Base-by-base conservation (phyloP, 176 grass and related monocot genomes). In the Oryza coarctata region DNA sequence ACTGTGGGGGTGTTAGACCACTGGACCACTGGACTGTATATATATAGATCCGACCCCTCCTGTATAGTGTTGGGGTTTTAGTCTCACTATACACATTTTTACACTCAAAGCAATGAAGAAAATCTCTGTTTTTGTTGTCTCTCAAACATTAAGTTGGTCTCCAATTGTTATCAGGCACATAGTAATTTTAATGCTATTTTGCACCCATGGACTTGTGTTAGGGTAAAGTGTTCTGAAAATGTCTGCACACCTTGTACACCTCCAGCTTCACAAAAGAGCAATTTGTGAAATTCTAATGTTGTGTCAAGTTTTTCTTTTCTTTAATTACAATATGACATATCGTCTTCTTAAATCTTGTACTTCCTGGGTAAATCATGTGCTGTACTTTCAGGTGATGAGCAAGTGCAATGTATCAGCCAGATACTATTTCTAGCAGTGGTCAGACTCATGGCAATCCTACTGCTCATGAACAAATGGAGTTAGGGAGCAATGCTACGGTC, bases 391-490 rank as follows among this genome's bases (percentile, higher is more conserved):
- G 90, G 79, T 81, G 33, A 83, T 80, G 88, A 88, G 65, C 86
- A 85, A 49, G 14, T 22, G 36, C 38, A 68, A 86, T 92, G 90
- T 90, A 88, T 76, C 90, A 92, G 80, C 85, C 76, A 58, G 86
- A 81, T 76, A 32, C 70, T 11, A 75, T 86, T 74, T 86, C 87
- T 73, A 86, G 63, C 68, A 78, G 86, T 57, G 75, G 78, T 22
- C 25, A 30, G 12, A 68, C 23, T 65, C 72, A 78, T 27, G 67
- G n/a, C 23, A 49, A 34, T 77, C 79, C 60, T 70, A 11, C 22
- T 30, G 20, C 44, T 71, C 71, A 82, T 39, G 71, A 89, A 8
- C 87, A 86, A 86, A 82, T 88, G 66, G 90, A 90, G 66, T 47
- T 73, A 70, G 63, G 60, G 52, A 77, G 22, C 30, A 75, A 84